Conservation (phyloP, 768 basidiomycete species). For the Kwoniella sp. region DNA sequence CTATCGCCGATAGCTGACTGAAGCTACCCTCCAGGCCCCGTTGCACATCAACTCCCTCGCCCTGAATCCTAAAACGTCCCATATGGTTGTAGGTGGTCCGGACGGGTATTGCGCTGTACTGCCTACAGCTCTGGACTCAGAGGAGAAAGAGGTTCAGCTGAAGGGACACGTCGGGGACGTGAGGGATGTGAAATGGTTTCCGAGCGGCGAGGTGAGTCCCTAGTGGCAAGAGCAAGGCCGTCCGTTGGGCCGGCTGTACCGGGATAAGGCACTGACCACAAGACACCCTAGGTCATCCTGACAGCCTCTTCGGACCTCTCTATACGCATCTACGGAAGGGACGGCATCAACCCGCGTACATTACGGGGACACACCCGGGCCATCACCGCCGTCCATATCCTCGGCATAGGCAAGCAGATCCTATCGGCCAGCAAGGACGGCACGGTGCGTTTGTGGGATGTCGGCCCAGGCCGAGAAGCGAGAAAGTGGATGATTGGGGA, state of each 20-base stretch:
- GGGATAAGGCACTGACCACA: neutral
- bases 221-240: neutral
- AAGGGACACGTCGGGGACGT: slow-evolving; percentile 52
- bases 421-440: slow-evolving; percentile 67
- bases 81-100: slow-evolving; percentile 44
- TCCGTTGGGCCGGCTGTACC: neutral
- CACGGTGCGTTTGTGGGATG: slow-evolving; percentile 69
- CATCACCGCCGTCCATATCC: slow-evolving; percentile 62
- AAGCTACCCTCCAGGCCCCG: slow-evolving; percentile 25
- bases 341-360: slow-evolving; percentile 57
- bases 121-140: slow-evolving; percentile 11
- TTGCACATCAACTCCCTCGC: slow-evolving; percentile 42
- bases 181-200: slow-evolving; percentile 46
- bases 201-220: slow-evolving; percentile 43
- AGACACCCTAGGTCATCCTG: slow-evolving; percentile 58
- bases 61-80: slow-evolving; percentile 24
- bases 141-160: slow-evolving; percentile 27
- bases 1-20: neutral
- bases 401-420: slow-evolving; percentile 64
- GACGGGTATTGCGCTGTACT: slow-evolving; percentile 44
- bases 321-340: slow-evolving; percentile 61
- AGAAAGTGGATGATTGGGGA: slow-evolving; percentile 53
- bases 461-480: slow-evolving; percentile 57
- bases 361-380: slow-evolving; percentile 64
- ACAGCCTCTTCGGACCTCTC: slow-evolving; percentile 66